Conservation (phyloP, 140 eudicot species). For the Flaveria floridana region DNA sequence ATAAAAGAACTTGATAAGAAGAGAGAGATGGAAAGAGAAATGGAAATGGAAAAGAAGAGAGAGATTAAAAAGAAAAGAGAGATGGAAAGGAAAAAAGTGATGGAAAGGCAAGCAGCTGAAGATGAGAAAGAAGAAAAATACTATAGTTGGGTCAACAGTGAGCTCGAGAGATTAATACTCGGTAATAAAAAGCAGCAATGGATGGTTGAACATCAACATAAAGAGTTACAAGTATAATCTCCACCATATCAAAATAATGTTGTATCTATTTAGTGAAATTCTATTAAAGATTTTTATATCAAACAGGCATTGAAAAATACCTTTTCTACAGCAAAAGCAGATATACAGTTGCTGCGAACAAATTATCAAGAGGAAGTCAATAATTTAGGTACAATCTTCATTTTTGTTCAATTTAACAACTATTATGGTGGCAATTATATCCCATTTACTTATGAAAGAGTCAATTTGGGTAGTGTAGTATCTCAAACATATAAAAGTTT, state of each 20-base stretch:
- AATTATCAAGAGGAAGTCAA: slow-evolving; percentile 67
- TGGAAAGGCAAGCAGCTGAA: slow-evolving; percentile 31
- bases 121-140: slow-evolving; percentile 35
- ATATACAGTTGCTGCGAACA: slow-evolving; percentile 50
- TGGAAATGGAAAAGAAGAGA: slow-evolving; percentile 22
- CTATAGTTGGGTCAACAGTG: slow-evolving; percentile 28
- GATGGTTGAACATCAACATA: slow-evolving; percentile 61
- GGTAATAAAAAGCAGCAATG: slow-evolving; percentile 37
- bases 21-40: slow-evolving; percentile 31
- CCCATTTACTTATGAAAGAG: background rate
- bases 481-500: background rate
- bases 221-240: slow-evolving; percentile 53
- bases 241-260: background rate
- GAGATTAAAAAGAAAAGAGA: slow-evolving; percentile 26
- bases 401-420: background rate
- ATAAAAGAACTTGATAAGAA: slow-evolving; percentile 6
- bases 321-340: slow-evolving; percentile 60
- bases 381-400: slow-evolving; percentile 50
- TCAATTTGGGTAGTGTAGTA: background rate
- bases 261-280: background rate
- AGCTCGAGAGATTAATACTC: slow-evolving; percentile 27
- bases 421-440: background rate
- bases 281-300: slow-evolving; percentile 18
- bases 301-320: slow-evolving; percentile 52
- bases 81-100: slow-evolving; percentile 30